These are phyloP conservation scores for Capsicum pubescens DNA, from an alignment of 257 asterid species.

Conservation along the genomic window DNA sequence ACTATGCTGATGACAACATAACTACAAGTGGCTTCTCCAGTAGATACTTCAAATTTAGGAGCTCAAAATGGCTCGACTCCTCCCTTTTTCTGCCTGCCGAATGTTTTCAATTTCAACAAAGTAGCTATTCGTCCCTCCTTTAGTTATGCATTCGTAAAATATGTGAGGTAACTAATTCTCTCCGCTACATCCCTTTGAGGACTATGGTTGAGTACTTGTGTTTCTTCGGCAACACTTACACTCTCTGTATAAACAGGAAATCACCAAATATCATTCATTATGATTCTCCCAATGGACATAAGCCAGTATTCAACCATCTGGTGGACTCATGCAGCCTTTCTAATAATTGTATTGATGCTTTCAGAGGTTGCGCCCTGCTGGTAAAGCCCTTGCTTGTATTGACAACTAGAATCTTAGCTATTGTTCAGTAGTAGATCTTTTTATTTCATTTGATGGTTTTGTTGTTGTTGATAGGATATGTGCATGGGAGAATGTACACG, in stretches of 20 bases:
- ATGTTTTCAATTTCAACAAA: too few relatives aligned
- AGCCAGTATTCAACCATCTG: slow-evolving; percentile 80
- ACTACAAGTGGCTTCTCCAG: slow-evolving; percentile 64
- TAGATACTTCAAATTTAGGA: slow-evolving; percentile 82
- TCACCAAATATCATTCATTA: slow-evolving; percentile 61
- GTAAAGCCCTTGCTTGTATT: slow-evolving; percentile 38
- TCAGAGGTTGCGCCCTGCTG: slow-evolving; percentile 93
- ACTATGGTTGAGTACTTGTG: too few relatives aligned
- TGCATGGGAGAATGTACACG: slow-evolving; percentile 76
- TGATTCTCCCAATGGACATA: slow-evolving; percentile 84
- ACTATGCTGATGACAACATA: slow-evolving; percentile 63
- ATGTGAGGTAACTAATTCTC: too few relatives aligned
- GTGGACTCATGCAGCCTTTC: slow-evolving; percentile 68
- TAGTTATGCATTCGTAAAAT: too few relatives aligned
- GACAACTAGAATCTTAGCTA: not conserved
- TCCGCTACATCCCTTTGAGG: too few relatives aligned
- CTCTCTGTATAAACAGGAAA: slow-evolving; percentile 56
- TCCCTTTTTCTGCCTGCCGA: too few relatives aligned
- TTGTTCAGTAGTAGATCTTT: not conserved
- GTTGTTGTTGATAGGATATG: slow-evolving; percentile 63
- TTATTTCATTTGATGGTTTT: slow-evolving; percentile 4
- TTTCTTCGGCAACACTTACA: slow-evolving; percentile 28
- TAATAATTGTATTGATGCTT: slow-evolving; percentile 66
- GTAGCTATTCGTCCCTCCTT: too few relatives aligned
- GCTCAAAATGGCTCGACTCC: slow-evolving; percentile 86